Base-by-base conservation (phyloP, 371 early-diverging fungal genomes). In the Chytridium lagenaria region DNA sequence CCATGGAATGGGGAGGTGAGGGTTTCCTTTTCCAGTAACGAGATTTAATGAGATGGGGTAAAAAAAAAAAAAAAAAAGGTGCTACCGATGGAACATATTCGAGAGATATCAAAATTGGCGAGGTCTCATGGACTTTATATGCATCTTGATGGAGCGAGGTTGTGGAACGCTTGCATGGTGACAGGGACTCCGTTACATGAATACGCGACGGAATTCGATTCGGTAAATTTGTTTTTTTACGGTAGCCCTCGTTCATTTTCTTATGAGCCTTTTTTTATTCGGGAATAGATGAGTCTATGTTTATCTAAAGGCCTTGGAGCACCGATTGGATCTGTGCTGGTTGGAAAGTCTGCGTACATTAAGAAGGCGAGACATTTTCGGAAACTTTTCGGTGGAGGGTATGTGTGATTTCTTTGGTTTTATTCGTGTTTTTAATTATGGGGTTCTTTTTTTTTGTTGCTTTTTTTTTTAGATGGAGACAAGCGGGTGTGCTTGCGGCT, bases 101-200 rank as follows among this genome's bases (percentile, higher is more conserved):
- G 77, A 34, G 82, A 87, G 44, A 94, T 97, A 59, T 82, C 87
- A 10, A 81, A 73, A 1, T 71, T 92, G 57, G 92, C 91, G 1
- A 79, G 84, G 12, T 74, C 80, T n/a, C 79, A 87, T 36, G 87
- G 82, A n/a, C 78, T 95, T 19, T 83, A 80, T 50, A 85, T 95
- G 76, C 98, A 97, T 70, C 72, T 96, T 30, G 98, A 97, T 78
- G 97, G 98, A 19, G 94, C 97, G 30, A 84, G 98, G 51, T 83
- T 97, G 44, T 66, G 98, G 97, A 93, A 97, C 75, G 98, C 97
- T 0, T 82, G 84, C 50, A 83, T 87, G 23, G 90, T 83, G 10
- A 90, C 90, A 0, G 94, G 93, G 0, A 83, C 88, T 12, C 73
- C 90, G 2, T 69, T 97, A 36, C 81, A 81, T 22, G 90, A 91